Evolutionary conservation across 257 asterid species (phyloP), one percentile per base, ranked within the genome.

Genomic region (Petunia secreta): DNA sequence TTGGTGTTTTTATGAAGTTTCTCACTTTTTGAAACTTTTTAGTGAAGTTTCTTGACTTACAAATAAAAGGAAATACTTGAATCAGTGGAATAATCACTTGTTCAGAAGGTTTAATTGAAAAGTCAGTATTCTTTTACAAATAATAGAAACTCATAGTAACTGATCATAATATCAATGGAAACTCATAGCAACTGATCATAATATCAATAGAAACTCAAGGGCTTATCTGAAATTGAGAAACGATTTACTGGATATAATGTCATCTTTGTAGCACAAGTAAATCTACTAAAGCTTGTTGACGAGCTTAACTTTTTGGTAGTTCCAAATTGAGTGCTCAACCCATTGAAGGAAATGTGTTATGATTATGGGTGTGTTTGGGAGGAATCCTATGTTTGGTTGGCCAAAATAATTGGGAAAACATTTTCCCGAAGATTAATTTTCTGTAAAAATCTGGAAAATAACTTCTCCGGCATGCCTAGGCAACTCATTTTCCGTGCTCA

Each of bases 181-280:
- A 68, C 25, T 25, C 25, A 71, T n/a, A 48, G 60, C 38, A 71
- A 71, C 58, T 48, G 46, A 48, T 25, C 57, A 4, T 44, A 68
- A 44, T 44, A 68, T 69, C 1, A 15, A 9, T 4, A 48, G 34
- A 4, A 6, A 48, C 60, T 71, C 44, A 25, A 44, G 25, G 41
- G 60, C 77, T 5, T 50, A 71, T 48, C 34, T 11, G 60, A 71
- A 66, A 25, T 34, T 34, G 77, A 48, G 77, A 54, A 71, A 48
- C 34, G 6, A 0, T 48, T 71, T 48, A 34, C 60, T 34, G 60
- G 60, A 71, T 34, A 71, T 71, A 48, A 71, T 71, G 48, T 0
- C 76, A 71, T 71, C 44, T 48, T 48, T 71, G 59, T 48, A 48
- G 41, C 60, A 71, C 48, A 25, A 25, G 25, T 48, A 1, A 43